A percentile compares a stretch with the other conserved stretches of the same genome.
These are phyloP conservation scores for Fusarium sp. DNA, from an alignment of 2,329 filamentous ascomycete species.

Conservation along the genomic window DNA sequence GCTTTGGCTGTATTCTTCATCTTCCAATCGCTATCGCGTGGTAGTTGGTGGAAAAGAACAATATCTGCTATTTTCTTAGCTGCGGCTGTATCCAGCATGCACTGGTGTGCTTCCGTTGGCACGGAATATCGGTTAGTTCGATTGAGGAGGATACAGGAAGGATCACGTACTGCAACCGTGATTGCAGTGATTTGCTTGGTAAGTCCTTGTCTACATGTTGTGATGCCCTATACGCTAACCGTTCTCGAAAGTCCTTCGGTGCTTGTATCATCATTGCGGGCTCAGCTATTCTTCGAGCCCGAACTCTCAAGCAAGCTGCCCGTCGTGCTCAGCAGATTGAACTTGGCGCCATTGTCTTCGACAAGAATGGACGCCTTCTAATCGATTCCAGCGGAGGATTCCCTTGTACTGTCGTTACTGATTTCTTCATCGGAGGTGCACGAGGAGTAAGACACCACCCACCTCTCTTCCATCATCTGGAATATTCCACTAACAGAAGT, in stretches of 20 bases:
- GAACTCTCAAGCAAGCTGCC: slow-evolving; percentile 63
- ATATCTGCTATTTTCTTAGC: slow-evolving; percentile 77
- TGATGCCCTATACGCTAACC: neutral
- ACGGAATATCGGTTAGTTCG: slow-evolving; percentile 72
- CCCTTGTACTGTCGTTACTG: slow-evolving; percentile 81
- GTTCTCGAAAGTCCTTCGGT: slow-evolving; percentile 63
- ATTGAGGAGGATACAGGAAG: slow-evolving; percentile 48
- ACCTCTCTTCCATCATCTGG: too few relatives aligned
- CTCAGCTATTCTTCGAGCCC: slow-evolving; percentile 66
- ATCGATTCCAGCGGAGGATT: slow-evolving; percentile 77
- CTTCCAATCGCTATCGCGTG: slow-evolving; percentile 79
- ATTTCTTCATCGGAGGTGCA: slow-evolving; percentile 76
- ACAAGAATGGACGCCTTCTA: slow-evolving; percentile 73
- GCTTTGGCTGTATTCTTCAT: slow-evolving; percentile 83
- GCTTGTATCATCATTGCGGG: slow-evolving; percentile 70
- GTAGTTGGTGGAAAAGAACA: slow-evolving; percentile 79
- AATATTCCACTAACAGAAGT: neutral
- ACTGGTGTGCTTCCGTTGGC: slow-evolving; percentile 82
- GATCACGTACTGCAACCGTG: slow-evolving; percentile 70
- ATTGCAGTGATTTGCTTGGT: slow-evolving; percentile 81
- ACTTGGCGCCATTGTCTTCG: slow-evolving; percentile 72
- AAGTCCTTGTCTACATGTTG: slow-evolving; percentile 44
- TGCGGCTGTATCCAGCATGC: slow-evolving; percentile 86
- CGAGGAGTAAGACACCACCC: slow-evolving; percentile 56
- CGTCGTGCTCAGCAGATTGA: slow-evolving; percentile 71